These are phyloP conservation scores for Typha latifolia DNA, from an alignment of 176 grass and related monocot genomes.

Conservation along the genomic window DNA sequence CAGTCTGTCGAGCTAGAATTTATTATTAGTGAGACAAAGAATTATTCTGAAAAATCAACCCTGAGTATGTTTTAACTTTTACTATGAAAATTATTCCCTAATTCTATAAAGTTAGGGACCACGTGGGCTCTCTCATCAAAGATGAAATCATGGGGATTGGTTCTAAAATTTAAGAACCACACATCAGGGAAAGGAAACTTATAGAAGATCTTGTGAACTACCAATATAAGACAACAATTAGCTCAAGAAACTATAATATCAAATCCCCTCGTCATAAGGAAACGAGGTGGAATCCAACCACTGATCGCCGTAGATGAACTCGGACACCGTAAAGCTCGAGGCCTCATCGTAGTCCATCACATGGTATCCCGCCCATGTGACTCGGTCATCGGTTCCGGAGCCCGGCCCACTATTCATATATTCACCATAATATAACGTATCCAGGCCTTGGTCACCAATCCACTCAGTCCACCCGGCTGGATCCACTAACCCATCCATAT, in stretches of 20 bases:
- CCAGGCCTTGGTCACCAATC: slow-evolving; percentile 24
- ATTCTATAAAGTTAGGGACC: too few species aligned
- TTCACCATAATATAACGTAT: slow-evolving; percentile 16
- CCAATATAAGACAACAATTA: background rate
- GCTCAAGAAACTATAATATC: background rate
- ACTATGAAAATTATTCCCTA: too few species aligned
- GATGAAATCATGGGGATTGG: too few species aligned
- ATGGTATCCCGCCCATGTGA: slow-evolving; percentile 16
- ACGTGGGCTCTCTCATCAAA: too few species aligned
- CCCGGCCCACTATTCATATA: slow-evolving; percentile 26
- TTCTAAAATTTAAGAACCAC: too few species aligned
- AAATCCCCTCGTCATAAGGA: slow-evolving; percentile 40
- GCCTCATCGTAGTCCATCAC: slow-evolving; percentile 29
- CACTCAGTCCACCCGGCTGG: slow-evolving; percentile 43
- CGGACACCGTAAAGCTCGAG: slow-evolving; percentile 32
- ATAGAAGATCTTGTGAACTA: too few species aligned
- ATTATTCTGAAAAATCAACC: too few species aligned
- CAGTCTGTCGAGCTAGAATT: too few species aligned
- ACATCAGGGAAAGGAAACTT: too few species aligned
- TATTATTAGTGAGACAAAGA: too few species aligned
- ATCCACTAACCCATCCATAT: slow-evolving; percentile 41
- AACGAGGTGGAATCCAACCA: slow-evolving; percentile 45
- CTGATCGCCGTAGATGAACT: slow-evolving; percentile 45
- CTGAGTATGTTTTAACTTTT: too few species aligned
- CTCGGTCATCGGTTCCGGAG: slow-evolving; percentile 12